Evolutionary conservation across 768 basidiomycete genomes (phyloP), one percentile per base, ranked within the genome.

Genomic region (Mrakia frigida): DNA sequence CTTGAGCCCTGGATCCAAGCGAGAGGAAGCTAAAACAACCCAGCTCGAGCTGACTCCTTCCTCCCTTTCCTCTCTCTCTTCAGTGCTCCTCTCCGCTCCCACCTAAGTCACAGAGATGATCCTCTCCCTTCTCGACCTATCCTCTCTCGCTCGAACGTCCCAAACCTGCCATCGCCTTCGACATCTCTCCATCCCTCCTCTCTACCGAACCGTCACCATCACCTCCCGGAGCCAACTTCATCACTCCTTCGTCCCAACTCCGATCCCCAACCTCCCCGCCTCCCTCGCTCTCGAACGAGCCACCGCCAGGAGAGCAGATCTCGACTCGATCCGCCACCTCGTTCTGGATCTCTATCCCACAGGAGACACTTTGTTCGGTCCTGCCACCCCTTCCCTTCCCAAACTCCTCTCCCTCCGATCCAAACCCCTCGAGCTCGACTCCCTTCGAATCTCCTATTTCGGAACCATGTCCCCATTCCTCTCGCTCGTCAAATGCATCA

Each of bases 191-290:
- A 28, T 70, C 46, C 68, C 46, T 37, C 39, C 39, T n/a, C 68
- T 39, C n/a, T 41, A 70, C 46, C 33, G n/a, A 43, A 70, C 68
- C 39, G 68, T 41, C 56, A 59, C 46, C 68, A 3, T 70, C 68
- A 41, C 37, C 33, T 70, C 68, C 35, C 16, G 37, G 39, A 13
- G 28, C 11, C n/a, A 39, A 37, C 68, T 70, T 37, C 7, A 13
- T 37, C 16, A 28, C 68, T 41, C 28, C 37, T 39, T 70, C 68
- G 43, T 46, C 43, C 43, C 43, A 46, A 9, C 43, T 14, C 6
- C 68, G 25, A 3, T 70, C 39, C 68, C 46, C 33, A 37, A 70
- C 28, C 16, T 31, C 68, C 25, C 46, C 68, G 14, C 43, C 25
- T 35, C n/a, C 68, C 28, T 70, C 35, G n/a, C 37, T 50, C 68